Conservation (phyloP, 140 eudicot genomes). For the Ambrosia hybrid region DNA sequence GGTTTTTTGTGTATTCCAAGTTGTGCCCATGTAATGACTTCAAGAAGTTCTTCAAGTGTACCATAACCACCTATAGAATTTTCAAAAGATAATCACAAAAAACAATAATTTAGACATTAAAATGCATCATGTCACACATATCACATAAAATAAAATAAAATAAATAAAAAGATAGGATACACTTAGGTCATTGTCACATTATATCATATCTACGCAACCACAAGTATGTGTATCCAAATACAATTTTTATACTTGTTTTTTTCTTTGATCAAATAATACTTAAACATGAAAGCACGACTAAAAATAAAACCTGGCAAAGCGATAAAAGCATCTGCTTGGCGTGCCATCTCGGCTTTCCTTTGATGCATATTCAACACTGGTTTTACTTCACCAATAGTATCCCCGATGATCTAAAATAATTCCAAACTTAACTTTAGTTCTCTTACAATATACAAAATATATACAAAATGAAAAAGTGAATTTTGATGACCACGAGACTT, state of each 20-base stretch:
- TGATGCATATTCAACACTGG: conserved; percentile 54
- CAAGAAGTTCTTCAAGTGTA: conserved; percentile 53
- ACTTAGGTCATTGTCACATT: not conserved
- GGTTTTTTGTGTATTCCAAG: conserved; percentile 51
- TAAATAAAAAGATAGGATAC: not conserved
- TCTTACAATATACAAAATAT: no score
- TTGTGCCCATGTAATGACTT: conserved; percentile 53
- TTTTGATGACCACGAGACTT: conserved; percentile 11
- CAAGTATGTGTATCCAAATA: not conserved
- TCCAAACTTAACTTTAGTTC: not conserved
- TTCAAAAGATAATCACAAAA: not conserved
- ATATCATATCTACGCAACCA: not conserved
- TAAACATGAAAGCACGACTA: not conserved
- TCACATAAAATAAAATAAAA: not conserved
- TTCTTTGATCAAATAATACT: not conserved
- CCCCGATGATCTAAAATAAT: conserved; percentile 34
- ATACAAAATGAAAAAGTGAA: not conserved
- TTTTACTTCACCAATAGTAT: conserved; percentile 46
- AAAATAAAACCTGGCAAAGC: conserved; percentile 30
- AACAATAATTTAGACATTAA: not conserved
- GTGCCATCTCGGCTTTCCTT: conserved; percentile 67
- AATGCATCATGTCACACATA: not conserved
- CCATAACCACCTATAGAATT: conserved; percentile 42
- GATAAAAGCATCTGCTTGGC: conserved; percentile 56
- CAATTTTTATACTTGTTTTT: not conserved